Evolutionary conservation across 176 grass and related monocot genomes (phyloP), one percentile per base, ranked within the genome.

Genomic region (Carex scoparia): DNA sequence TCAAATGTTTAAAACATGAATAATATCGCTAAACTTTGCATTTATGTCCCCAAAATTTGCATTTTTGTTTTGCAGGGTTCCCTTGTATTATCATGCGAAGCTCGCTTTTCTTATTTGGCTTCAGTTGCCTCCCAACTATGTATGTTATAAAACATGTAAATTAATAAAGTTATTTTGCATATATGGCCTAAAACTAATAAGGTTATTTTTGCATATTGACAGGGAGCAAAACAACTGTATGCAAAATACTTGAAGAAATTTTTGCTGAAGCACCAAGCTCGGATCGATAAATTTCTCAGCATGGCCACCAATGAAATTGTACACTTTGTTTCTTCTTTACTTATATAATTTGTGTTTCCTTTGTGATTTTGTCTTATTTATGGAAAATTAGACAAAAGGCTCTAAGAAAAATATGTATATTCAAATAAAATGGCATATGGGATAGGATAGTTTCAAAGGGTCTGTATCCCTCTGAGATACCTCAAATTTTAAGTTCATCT

Each of bases 211-310:
- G 14, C 79, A 82, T 82, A 61, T 84, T 58, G 76, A 51, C 87
- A 99, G 97, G 97, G 97, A 77, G 91, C 97, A 88, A 95, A 95
- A 87, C 84, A 96, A 79, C 53, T 96, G 46, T 99, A 99, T 89
- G 85, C 68, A 79, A 93, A 64, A 61, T 79, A 99, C 84, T n/a
- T 96, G 81, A 84, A 88, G 0, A 93, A 90, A 6, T 94, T 95
- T 87, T 88, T 99, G 65, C 72, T 84, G 78, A 94, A 94, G 79
- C 93, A 92, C 89, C 97, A 99, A 92, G 87, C 83, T 79, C 94
- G 84, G 92, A 83, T 99, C 42, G 93, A 99, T 86, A 91, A 89
- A 84, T 61, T 95, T 51, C 90, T 95, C 4, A 85, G 89, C 75
- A 85, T 88, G 59, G 65, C 95, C 42, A 91, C 90, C 56, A 88